A percentile compares a stretch with the other conserved stretches of the same genome.
phyloP scores from a whole-genome alignment of 768 basidiomycete species.

The Epithele typhae region DNA sequence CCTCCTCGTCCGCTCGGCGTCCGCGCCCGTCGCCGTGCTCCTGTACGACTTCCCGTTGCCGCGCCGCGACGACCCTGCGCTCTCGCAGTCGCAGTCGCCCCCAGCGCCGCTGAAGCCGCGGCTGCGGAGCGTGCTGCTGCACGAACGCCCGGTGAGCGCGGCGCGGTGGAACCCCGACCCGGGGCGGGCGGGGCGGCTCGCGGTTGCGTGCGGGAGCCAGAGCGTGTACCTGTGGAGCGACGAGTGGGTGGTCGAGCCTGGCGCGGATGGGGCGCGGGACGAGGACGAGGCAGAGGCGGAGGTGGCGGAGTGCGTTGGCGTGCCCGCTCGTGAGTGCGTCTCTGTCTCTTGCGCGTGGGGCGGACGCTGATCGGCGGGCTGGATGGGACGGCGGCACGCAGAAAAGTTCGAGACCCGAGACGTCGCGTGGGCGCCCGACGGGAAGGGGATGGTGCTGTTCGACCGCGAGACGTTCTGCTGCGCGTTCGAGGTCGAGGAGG shows the following conservation, averaged over 20 bases:
- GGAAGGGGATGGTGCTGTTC: slow-evolving; percentile 70
- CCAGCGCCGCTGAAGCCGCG: slow-evolving; percentile 37
- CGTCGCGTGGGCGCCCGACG: slow-evolving; percentile 80
- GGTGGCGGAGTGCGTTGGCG: slow-evolving; percentile 86
- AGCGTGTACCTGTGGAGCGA: slow-evolving; percentile 80
- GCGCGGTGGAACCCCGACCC: slow-evolving; percentile 80
- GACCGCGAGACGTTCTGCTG: slow-evolving; percentile 83
- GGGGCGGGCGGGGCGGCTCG: slow-evolving; percentile 64
- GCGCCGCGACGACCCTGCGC: neutral
- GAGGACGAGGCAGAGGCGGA: slow-evolving; percentile 55
- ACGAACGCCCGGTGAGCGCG: slow-evolving; percentile 56
- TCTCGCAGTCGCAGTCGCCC: neutral
- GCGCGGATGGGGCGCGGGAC: neutral
- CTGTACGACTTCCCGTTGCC: slow-evolving; percentile 13
- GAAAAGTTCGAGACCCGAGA: slow-evolving; percentile 71
- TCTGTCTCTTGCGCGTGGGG: neutral
- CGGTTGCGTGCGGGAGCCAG: slow-evolving; percentile 60
- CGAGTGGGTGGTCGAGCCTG: slow-evolving; percentile 60
- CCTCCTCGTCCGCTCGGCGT: slow-evolving; percentile 68
- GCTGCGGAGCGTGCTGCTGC: slow-evolving; percentile 63
- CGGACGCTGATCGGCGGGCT: neutral
- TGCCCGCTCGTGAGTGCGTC: slow-evolving; percentile 73
- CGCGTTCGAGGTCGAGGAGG: slow-evolving; percentile 64
- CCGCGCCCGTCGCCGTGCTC: slow-evolving; percentile 14
- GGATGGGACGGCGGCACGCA: slow-evolving; percentile 27